phyloP scores from a whole-genome alignment of 148 eudicot genomes.

The Rhododendron simsii region DNA sequence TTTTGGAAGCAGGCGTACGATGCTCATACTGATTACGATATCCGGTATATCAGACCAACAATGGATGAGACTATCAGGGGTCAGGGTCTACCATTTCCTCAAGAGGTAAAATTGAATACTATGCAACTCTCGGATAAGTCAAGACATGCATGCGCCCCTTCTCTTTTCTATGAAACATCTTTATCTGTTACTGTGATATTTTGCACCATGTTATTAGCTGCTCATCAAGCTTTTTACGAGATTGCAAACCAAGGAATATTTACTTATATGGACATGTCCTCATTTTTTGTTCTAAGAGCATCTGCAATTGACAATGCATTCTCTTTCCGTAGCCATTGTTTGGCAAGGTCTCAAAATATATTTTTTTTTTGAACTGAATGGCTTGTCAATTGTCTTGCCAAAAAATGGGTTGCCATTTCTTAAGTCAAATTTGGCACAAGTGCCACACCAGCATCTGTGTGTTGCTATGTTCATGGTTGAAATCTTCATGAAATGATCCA shows the following conservation, averaged over 20 bases:
- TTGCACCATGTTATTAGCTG: background rate
- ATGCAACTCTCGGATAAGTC: background rate
- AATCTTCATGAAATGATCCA: background rate
- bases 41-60: slow-evolving; percentile 61
- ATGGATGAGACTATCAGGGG: slow-evolving; percentile 64
- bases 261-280: background rate
- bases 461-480: background rate
- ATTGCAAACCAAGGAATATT: background rate
- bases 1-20: slow-evolving; percentile 56
- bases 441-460: background rate
- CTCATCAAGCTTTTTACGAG: background rate
- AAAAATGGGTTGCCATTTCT: background rate
- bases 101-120: slow-evolving; percentile 54
- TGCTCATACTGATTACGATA: slow-evolving; percentile 65
- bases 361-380: background rate
- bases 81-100: slow-evolving; percentile 52
- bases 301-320: background rate
- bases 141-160: background rate
- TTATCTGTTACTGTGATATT: background rate
- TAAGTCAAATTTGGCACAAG: background rate
- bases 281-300: background rate
- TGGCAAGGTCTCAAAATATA: background rate
- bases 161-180: background rate
- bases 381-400: background rate
- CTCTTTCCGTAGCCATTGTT: background rate